phyloP scores from a whole-genome alignment of 352 stramenopile genomes.

The Halophytophthora batemanensis region DNA sequence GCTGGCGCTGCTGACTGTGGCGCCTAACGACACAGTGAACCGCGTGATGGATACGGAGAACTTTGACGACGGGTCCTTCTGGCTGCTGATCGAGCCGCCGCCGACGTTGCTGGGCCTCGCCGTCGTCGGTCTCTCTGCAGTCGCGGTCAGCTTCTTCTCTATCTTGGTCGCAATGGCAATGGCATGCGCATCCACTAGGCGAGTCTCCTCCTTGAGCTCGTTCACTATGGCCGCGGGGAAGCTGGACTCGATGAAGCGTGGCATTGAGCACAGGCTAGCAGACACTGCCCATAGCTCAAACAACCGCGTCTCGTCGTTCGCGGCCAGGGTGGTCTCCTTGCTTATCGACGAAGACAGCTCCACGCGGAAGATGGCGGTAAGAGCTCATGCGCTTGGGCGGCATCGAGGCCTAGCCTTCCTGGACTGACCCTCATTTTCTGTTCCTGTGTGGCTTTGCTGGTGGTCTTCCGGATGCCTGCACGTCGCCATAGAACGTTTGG shows the following conservation, averaged over 20 bases:
- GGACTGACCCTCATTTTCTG: too few species aligned
- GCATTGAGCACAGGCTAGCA: background rate
- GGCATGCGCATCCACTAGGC: background rate
- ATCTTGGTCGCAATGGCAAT: constrained; percentile 13
- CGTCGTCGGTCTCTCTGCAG: constrained; percentile 5
- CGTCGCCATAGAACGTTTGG: constrained; percentile 7
- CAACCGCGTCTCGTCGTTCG: background rate
- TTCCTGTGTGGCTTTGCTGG: background rate
- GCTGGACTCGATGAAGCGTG: background rate
- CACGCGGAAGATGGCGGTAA: constrained; percentile 1
- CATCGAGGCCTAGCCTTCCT: too few species aligned
- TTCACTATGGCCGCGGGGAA: too few species aligned
- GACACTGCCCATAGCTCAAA: background rate
- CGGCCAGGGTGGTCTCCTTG: background rate
- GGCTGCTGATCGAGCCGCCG: constrained; percentile 19
- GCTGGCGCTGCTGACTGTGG: constrained; percentile 21
- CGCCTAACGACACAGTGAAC: constrained; percentile 26
- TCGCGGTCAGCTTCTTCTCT: constrained; percentile 16
- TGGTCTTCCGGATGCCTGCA: background rate
- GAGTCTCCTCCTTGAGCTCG: background rate
- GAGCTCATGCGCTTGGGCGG: too few species aligned
- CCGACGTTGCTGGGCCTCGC: constrained; percentile 7
- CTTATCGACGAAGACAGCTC: background rate
- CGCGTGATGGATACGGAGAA: constrained; percentile 23
- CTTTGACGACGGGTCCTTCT: constrained; percentile 30